Evolutionary conservation across 805 yeast genomes (phyloP).

Genomic region (Dipodascopsis uninucleata): DNA sequence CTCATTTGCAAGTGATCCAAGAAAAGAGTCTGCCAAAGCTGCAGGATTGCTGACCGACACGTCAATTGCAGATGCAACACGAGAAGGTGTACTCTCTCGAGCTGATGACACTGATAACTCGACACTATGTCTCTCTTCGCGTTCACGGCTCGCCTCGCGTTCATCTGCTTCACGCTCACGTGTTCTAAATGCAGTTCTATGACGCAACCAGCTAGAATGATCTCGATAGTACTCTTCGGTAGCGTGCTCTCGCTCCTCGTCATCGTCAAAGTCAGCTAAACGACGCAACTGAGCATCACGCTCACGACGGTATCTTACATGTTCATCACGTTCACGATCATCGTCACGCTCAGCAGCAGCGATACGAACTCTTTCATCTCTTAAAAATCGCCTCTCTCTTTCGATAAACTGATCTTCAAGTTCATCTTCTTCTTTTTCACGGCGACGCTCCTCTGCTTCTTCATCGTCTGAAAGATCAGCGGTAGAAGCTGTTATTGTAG

Average conservation of each 20-base stretch:
- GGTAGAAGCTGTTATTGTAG: too few species aligned
- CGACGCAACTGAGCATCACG: conserved; percentile 7
- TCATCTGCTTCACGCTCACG: conserved; percentile 26
- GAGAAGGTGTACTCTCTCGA: neutral
- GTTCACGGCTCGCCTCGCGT: conserved; percentile 20
- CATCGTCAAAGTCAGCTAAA: conserved; percentile 28
- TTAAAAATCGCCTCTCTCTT: conserved; percentile 24
- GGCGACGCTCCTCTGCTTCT: conserved; percentile 19
- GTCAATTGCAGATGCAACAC: too few species aligned
- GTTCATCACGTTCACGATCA: conserved; percentile 20
- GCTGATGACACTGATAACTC: neutral
- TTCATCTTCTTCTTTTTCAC: conserved; percentile 17
- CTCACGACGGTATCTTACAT: conserved; percentile 8
- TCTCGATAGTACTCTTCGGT: conserved; percentile 28
- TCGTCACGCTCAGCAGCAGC: conserved; percentile 25
- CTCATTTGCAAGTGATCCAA: too few species aligned
- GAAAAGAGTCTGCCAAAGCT: too few species aligned
- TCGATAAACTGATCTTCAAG: conserved; percentile 21
- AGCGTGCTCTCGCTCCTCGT: conserved; percentile 17
- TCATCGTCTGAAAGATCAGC: too few species aligned
- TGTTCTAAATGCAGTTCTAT: conserved; percentile 18
- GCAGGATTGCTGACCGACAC: too few species aligned
- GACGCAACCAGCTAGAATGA: conserved; percentile 24
- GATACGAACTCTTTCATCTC: conserved; percentile 22
- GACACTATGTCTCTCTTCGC: neutral